Evolutionary conservation across 1,284 basidiomycete species (phyloP).

Genomic region (Fomes fomentarius): DNA sequence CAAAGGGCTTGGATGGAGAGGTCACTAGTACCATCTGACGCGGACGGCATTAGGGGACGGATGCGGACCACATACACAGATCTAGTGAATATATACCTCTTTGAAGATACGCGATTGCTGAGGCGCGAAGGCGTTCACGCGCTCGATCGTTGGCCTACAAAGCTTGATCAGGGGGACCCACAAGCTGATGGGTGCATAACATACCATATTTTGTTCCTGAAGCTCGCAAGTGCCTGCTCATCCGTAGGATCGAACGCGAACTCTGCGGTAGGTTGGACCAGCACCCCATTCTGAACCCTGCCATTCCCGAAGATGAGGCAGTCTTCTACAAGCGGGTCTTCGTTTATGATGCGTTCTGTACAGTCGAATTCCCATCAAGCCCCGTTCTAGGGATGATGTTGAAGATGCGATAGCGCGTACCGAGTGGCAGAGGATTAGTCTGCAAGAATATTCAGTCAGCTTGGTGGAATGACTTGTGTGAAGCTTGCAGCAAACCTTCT

Average conservation of each 20-base stretch:
- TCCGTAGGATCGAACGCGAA: conserved; percentile 37
- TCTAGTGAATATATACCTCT: conserved; percentile 28
- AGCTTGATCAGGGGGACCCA: background rate
- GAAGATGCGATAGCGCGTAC: no score
- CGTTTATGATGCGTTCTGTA: conserved; percentile 41
- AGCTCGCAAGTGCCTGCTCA: conserved; percentile 30
- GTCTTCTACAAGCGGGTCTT: conserved; percentile 37
- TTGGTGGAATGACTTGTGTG: no score
- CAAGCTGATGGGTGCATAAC: background rate
- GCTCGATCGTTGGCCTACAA: conserved; percentile 40
- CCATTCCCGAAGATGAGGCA: conserved; percentile 44
- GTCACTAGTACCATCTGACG: conserved; percentile 40
- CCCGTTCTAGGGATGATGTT: no score
- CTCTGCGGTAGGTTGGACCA: conserved; percentile 41
- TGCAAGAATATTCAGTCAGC: background rate
- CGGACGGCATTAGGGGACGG: background rate
- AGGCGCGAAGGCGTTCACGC: conserved; percentile 43
- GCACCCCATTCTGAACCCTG: conserved; percentile 43
- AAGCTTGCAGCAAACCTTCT: background rate
- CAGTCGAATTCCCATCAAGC: no score
- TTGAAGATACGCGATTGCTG: conserved; percentile 46
- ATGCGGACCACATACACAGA: no score
- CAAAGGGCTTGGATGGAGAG: conserved; percentile 36
- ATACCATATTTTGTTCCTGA: conserved; percentile 40
- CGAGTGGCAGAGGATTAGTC: conserved; percentile 13